Evolutionary conservation across 225 moss, liverwort and hornwort genomes (phyloP), one percentile per base, ranked within the genome.

Genomic region (Antitrichia curtipendula): DNA sequence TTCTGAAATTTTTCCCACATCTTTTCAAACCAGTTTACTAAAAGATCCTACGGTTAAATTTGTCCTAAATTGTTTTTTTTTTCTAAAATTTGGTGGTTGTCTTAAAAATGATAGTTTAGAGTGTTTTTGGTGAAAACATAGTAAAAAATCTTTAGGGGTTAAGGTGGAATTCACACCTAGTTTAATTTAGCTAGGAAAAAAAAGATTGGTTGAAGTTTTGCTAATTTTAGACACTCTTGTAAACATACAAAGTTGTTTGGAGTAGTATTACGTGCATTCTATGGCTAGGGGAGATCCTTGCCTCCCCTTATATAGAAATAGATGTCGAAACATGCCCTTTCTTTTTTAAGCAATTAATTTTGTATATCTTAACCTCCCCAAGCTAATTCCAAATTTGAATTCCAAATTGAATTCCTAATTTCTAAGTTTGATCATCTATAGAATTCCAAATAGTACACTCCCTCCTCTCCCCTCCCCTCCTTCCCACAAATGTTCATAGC

Each of bases 261-360:
- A 36, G 2, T 52, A 75, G 22, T 36, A 8, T 21, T 36, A 75
- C 1, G 1, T 22, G 34, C 1, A 34, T 75, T 75, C 8, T 9
- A 22, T 1, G 0, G 8, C 3, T 31, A 2, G 8, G 0, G 1
- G 3, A 13, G 5, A 52, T 52, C 8, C 5, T 0, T 3, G 1
- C 21, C 5, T 52, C 13, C 52, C 13, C 52, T 52, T 34, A 7
- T 23, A 76, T 15, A 0, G 2, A 3, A 53, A 76, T 53, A 76
- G 13, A 23, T 76, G 22, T 34, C 9, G 14, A 52, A 52, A 36
- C 2, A 36, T 36, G 3, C 1, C 15, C 4, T 0, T 0, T 13
- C 23, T 53, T 15, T 23, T n/a, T 23, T 1, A 3, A 75, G 9
- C 6, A 53, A 5, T 23, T 14, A 23, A 31, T 19, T 45, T 29